Evolutionary conservation across 1,284 basidiomycete genomes (phyloP).

Genomic region (Wolfiporia cocos): DNA sequence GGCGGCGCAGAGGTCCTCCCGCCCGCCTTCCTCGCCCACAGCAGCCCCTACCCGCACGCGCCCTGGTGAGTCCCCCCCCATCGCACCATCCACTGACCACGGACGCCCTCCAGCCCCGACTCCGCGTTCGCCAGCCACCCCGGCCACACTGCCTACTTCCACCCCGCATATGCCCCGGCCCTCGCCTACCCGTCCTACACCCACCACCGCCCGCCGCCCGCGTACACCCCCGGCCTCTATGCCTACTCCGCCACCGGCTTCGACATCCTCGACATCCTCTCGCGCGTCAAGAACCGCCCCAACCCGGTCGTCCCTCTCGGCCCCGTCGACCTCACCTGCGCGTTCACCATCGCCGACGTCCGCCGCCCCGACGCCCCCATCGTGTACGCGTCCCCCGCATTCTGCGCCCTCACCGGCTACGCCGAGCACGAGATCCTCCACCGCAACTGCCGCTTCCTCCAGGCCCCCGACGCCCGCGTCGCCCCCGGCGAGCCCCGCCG

Average conservation of each 20-base stretch:
- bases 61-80: too few relatives aligned
- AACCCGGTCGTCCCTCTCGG: slow-evolving; percentile 79
- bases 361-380: slow-evolving; percentile 79
- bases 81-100: background rate
- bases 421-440: slow-evolving; percentile 74
- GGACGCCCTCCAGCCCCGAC: background rate
- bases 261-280: slow-evolving; percentile 80
- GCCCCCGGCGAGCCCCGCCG: slow-evolving; percentile 59
- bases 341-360: slow-evolving; percentile 85
- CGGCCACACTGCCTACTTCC: slow-evolving; percentile 7
- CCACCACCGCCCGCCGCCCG: slow-evolving; percentile 4
- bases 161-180: too few relatives aligned
- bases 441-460: slow-evolving; percentile 86
- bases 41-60: too few relatives aligned
- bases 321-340: slow-evolving; percentile 87
- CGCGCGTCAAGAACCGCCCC: slow-evolving; percentile 69
- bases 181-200: slow-evolving; percentile 4
- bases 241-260: slow-evolving; percentile 87
- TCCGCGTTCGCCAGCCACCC: background rate
- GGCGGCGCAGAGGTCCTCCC: slow-evolving; percentile 66
- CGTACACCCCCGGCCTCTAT: slow-evolving; percentile 25
- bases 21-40: slow-evolving; percentile 20
- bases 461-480: slow-evolving; percentile 68
- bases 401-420: slow-evolving; percentile 83
- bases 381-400: slow-evolving; percentile 81